A percentile compares a stretch with the other conserved stretches of the same genome.
phyloP scores from a whole-genome alignment of 2,329 filamentous ascomycete genomes.

The Colletotrichum sp. region DNA sequence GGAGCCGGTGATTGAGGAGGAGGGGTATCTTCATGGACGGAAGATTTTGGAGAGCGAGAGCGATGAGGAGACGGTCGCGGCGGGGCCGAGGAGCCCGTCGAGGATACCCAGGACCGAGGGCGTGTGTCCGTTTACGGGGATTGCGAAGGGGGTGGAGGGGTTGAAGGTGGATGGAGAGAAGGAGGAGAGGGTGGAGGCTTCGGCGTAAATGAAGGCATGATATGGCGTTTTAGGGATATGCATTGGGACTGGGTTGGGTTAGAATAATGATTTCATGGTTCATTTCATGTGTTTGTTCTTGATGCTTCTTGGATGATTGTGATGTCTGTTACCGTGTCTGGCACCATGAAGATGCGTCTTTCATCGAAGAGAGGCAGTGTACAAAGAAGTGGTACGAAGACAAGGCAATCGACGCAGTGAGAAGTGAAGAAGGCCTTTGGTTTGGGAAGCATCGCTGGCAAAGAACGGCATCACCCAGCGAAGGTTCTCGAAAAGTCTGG shows the following conservation, averaged over 20 bases:
- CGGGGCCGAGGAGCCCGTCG: conserved; percentile 9
- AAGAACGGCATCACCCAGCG: accelerated
- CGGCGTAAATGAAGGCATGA: background rate
- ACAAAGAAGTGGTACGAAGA: accelerated
- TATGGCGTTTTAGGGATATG: background rate
- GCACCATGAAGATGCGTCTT: too few species aligned
- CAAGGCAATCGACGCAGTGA: background rate
- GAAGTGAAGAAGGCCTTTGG: accelerated
- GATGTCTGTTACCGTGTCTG: background rate
- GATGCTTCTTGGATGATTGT: accelerated
- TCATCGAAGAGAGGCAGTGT: background rate
- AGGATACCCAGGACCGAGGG: conserved; percentile 20
- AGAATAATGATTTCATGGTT: background rate
- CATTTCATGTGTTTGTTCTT: background rate
- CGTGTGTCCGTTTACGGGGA: conserved; percentile 30
- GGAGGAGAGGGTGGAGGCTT: conserved; percentile 2
- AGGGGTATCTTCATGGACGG: conserved; percentile 70
- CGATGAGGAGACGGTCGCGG: conserved; percentile 25
- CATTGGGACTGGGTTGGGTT: background rate
- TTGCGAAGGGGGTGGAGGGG: conserved; percentile 13
- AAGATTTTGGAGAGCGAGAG: conserved; percentile 56
- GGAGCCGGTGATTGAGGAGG: conserved; percentile 59
- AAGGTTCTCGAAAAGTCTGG: background rate
- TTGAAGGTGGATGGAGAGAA: background rate
- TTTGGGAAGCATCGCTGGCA: background rate